Conservation (phyloP, 2,329 filamentous ascomycete genomes). For the Blastomyces parvus region DNA sequence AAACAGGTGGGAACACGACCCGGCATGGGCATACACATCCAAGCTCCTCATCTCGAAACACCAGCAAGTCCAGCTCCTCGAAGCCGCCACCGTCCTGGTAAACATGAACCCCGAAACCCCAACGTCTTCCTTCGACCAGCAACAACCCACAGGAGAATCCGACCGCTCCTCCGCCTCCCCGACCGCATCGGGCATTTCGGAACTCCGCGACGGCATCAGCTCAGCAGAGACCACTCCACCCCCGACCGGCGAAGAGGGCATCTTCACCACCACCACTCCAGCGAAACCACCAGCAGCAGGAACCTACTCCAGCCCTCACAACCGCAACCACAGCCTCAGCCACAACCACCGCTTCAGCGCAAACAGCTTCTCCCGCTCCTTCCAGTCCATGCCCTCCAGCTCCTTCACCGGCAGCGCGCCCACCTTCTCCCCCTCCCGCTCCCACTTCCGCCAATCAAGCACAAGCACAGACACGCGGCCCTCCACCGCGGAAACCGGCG, state of each 20-base stretch:
- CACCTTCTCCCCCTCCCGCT: constrained; percentile 37
- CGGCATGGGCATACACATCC: constrained; percentile 93
- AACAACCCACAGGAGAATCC: constrained; percentile 58
- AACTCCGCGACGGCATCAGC: constrained; percentile 61
- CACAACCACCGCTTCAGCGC: constrained; percentile 39
- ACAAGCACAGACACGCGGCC: constrained; percentile 69
- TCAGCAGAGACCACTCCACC: constrained; percentile 90
- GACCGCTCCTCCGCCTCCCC: constrained; percentile 77
- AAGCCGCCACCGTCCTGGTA: constrained; percentile 91
- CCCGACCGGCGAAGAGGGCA: constrained; percentile 59
- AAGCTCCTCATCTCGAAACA: constrained; percentile 98
- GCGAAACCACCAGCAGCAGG: constrained; percentile 32
- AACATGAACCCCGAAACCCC: constrained; percentile 67
- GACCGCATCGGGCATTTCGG: constrained; percentile 69
- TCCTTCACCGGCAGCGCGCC: constrained; percentile 48
- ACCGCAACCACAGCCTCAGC: background rate
- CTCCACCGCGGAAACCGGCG: constrained; percentile 66
- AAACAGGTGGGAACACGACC: constrained; percentile 97
- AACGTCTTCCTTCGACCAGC: constrained; percentile 55
- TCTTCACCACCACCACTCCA: constrained; percentile 30
- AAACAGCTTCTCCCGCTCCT: constrained; percentile 59
- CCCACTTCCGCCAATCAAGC: constrained; percentile 62
- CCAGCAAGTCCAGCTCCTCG: constrained; percentile 94
- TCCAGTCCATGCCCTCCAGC: constrained; percentile 59
- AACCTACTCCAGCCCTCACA: background rate